A percentile compares a stretch with the other conserved stretches of the same genome.
Evolutionary conservation across 371 early-diverging fungal species (phyloP).

Genomic region (Blakeslea trispora): DNA sequence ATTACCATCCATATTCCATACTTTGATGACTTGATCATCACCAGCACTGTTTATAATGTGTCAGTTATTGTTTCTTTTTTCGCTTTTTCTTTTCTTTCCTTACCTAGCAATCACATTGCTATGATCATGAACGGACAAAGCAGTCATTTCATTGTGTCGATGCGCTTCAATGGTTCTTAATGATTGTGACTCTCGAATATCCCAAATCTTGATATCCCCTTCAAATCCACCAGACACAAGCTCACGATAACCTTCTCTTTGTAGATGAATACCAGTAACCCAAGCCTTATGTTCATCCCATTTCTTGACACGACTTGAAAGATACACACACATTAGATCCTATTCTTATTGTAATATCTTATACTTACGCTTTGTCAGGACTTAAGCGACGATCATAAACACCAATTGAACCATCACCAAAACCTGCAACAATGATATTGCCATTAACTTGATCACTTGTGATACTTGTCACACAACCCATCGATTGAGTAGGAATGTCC

Average conservation of each 20-base stretch:
- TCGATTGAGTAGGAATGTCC: conserved; percentile 74
- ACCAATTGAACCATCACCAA: conserved; percentile 80
- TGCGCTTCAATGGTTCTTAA: conserved; percentile 54
- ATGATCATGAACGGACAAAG: conserved; percentile 72
- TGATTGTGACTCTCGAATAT: conserved; percentile 64
- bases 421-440: conserved; percentile 76
- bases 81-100: neutral
- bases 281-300: conserved; percentile 70
- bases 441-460: conserved; percentile 71
- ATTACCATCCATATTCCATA: conserved; percentile 63
- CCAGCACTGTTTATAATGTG: conserved; percentile 51
- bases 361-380: conserved; percentile 52
- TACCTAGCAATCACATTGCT: conserved; percentile 73
- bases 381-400: conserved; percentile 74
- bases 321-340: neutral
- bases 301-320: conserved; percentile 53
- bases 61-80: neutral
- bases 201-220: conserved; percentile 87
- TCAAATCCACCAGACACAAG: conserved; percentile 59
- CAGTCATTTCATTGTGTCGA: conserved; percentile 58
- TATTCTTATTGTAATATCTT: neutral
- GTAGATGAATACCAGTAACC: conserved; percentile 67
- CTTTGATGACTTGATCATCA: conserved; percentile 64
- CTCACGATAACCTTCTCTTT: conserved; percentile 63
- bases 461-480: conserved; percentile 68